phyloP scores from a whole-genome alignment of 2,329 filamentous ascomycete species.

The Teratosphaeria nubilosa region DNA sequence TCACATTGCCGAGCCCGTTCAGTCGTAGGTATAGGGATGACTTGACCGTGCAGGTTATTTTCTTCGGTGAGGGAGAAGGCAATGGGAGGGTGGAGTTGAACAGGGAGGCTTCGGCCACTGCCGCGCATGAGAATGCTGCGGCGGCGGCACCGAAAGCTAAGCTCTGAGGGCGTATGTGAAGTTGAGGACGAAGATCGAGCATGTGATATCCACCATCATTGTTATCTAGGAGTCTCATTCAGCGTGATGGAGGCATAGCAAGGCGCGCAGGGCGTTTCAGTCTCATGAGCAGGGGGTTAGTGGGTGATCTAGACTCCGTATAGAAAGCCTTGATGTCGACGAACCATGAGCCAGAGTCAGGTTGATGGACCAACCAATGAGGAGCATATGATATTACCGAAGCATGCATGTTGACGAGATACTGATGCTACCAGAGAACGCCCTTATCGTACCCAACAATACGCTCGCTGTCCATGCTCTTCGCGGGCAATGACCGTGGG shows the following conservation, averaged over 20 bases:
- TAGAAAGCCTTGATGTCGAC: too few relatives aligned
- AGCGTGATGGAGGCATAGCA: not conserved
- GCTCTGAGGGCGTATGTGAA: not conserved
- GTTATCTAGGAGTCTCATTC: not conserved
- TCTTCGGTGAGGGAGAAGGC: constrained; percentile 76
- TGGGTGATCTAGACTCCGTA: not conserved
- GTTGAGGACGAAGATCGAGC: not conserved
- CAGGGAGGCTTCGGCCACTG: constrained; percentile 65
- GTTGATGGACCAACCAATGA: too few relatives aligned
- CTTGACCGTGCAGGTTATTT: constrained; percentile 94
- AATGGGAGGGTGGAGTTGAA: constrained; percentile 75
- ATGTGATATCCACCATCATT: not conserved
- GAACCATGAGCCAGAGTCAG: too few relatives aligned
- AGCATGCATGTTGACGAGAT: too few relatives aligned
- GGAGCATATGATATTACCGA: too few relatives aligned
- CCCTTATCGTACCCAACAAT: too few relatives aligned
- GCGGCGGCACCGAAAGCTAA: not conserved
- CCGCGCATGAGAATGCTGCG: constrained; percentile 10
- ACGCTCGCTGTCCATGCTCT: too few relatives aligned
- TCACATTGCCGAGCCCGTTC: constrained; percentile 86
- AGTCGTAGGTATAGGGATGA: constrained; percentile 90
- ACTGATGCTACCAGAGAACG: too few relatives aligned
- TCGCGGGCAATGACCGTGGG: too few relatives aligned
- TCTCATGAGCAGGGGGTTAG: not conserved
- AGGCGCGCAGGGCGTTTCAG: not conserved